Percentiles rank a stretch among this genome's conserved stretches.
Evolutionary conservation across 2,329 filamentous ascomycete genomes (phyloP).

Genomic region (Neospermospora avenae): DNA sequence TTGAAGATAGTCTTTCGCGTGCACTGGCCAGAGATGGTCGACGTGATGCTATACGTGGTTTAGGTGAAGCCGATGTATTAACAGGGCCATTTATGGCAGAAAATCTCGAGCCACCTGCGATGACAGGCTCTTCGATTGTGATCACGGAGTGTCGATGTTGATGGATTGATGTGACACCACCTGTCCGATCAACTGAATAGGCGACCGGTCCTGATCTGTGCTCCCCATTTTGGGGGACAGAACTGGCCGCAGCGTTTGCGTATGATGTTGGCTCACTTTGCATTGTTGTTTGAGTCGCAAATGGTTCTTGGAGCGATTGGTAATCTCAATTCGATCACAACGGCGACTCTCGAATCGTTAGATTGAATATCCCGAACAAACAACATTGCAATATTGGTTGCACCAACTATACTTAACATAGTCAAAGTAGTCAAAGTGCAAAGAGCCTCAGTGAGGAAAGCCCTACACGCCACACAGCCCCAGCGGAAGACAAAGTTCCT

Average conservation of each 20-base stretch:
- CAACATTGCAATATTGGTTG: background rate
- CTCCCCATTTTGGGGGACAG: background rate
- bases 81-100: background rate
- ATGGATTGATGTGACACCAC: background rate
- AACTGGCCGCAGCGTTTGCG: background rate
- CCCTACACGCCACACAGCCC: background rate
- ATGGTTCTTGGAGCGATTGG: background rate
- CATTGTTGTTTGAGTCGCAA: background rate
- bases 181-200: background rate
- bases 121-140: background rate
- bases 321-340: background rate
- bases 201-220: background rate
- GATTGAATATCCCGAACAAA: background rate
- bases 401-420: background rate
- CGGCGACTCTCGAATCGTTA: background rate
- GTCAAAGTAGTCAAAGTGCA: background rate
- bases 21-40: constrained; percentile 1
- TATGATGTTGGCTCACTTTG: background rate
- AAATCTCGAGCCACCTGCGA: background rate
- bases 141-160: background rate
- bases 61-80: background rate
- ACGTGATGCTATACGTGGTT: background rate
- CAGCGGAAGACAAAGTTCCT: background rate
- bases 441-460: background rate
- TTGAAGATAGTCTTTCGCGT: background rate